A percentile compares a stretch with the other conserved stretches of the same genome.
These are phyloP conservation scores for Amaranthus hypochondriacus DNA, from an alignment of 148 eudicot genomes.

Conservation along the genomic window DNA sequence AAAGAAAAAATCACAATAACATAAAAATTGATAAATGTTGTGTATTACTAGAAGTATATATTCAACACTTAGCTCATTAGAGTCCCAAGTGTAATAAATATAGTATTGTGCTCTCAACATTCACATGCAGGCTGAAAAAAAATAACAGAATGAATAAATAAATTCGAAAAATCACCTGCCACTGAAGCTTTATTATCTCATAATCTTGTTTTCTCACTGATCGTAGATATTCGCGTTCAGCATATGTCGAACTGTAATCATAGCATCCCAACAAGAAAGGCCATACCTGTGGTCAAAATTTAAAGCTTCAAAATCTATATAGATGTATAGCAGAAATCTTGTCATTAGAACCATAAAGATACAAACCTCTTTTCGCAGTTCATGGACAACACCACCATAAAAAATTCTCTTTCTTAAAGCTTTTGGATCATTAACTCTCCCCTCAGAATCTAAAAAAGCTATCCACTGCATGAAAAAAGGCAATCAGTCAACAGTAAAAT, in stretches of 20 bases:
- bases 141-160: conserved; percentile 2
- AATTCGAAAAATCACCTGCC: conserved; percentile 58
- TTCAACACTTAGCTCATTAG: background rate
- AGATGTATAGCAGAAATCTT: background rate
- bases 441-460: conserved; percentile 74
- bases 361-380: conserved; percentile 74
- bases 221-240: conserved; percentile 75
- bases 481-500: background rate
- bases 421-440: conserved; percentile 59
- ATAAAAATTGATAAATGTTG: background rate
- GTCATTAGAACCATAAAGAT: conserved; percentile 1
- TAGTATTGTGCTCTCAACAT: background rate
- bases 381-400: conserved; percentile 79
- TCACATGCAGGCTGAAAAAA: conserved; percentile 1
- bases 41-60: background rate
- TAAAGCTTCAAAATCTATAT: conserved; percentile 2
- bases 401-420: conserved; percentile 79
- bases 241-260: conserved; percentile 77
- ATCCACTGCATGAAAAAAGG: conserved; percentile 62
- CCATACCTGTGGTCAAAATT: conserved; percentile 60
- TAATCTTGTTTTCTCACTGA: conserved; percentile 72
- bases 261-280: conserved; percentile 76
- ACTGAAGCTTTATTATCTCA: conserved; percentile 77
- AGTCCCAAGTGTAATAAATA: background rate
- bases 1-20: background rate